phyloP scores from a whole-genome alignment of 331 rosid genomes.

The Malus hybrid region DNA sequence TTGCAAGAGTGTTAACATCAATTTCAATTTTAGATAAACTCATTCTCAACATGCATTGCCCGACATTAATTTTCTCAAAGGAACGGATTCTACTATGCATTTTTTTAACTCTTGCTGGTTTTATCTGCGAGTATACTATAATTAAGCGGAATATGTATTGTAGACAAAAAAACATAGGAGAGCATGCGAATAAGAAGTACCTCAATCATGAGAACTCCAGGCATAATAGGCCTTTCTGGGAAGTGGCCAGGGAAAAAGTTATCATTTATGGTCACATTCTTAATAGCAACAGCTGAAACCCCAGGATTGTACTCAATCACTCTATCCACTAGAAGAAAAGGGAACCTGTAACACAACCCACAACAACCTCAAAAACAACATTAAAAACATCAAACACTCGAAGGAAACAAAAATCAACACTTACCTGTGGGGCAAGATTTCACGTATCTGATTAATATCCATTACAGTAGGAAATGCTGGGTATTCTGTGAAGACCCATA shows the following conservation, averaged over 20 bases:
- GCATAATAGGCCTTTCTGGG: conserved; percentile 97
- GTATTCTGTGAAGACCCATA: conserved; percentile 9
- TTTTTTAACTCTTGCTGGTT: no score
- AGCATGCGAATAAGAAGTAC: conserved; percentile 21
- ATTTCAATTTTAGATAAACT: background rate
- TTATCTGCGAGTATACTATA: no score
- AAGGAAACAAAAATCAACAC: background rate
- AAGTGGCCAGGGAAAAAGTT: conserved; percentile 95
- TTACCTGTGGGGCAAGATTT: conserved; percentile 83
- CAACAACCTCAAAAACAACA: background rate
- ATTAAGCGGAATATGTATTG: no score
- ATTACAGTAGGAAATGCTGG: conserved; percentile 64
- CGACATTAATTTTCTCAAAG: background rate
- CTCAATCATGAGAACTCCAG: conserved; percentile 97
- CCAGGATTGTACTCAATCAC: conserved; percentile 92
- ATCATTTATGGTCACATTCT: conserved; percentile 90
- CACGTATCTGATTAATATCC: conserved; percentile 84
- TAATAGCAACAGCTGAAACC: conserved; percentile 85
- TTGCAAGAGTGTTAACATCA: background rate
- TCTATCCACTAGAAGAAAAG: conserved; percentile 93
- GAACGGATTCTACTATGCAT: background rate
- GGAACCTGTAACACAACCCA: conserved; percentile 43
- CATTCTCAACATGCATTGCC: background rate
- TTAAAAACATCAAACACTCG: background rate
- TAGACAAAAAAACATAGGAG: no score